These are phyloP conservation scores for Lasiodiplodia sp. DNA, from an alignment of 2,329 filamentous ascomycete species.

Conservation along the genomic window DNA sequence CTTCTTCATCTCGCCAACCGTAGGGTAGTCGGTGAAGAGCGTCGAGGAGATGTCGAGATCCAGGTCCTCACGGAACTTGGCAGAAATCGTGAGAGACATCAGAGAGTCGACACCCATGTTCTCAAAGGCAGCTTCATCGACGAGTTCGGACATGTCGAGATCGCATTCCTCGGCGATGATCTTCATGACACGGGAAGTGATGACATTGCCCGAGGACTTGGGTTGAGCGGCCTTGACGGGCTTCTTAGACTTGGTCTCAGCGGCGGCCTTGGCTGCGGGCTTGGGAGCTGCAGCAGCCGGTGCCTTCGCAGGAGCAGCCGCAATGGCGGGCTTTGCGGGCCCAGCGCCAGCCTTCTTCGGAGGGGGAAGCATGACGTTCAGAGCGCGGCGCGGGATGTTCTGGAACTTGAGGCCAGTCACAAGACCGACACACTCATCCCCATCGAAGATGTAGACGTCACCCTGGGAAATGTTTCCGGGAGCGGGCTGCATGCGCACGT, in stretches of 20 bases:
- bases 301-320: conserved; percentile 45
- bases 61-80: conserved; percentile 67
- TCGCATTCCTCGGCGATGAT: conserved; percentile 73
- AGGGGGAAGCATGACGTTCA: conserved; percentile 72
- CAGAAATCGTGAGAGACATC: conserved; percentile 67
- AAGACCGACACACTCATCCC: conserved; percentile 65
- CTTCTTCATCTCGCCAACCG: conserved; percentile 66
- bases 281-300: conserved; percentile 51
- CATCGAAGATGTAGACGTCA: conserved; percentile 67
- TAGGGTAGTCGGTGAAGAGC: conserved; percentile 66
- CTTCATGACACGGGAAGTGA: conserved; percentile 63
- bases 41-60: conserved; percentile 66
- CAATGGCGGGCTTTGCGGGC: conserved; percentile 43
- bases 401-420: conserved; percentile 71
- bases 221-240: conserved; percentile 55
- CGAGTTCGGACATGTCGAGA: conserved; percentile 64
- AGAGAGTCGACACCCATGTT: conserved; percentile 69
- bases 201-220: conserved; percentile 57
- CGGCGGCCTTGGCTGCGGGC: conserved; percentile 38
- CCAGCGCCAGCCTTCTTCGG: conserved; percentile 54
- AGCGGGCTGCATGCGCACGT: conserved; percentile 67
- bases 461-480: conserved; percentile 63
- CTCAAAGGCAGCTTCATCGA: conserved; percentile 66
- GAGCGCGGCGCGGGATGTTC: conserved; percentile 69
- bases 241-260: conserved; percentile 40